A percentile compares a stretch with the other conserved stretches of the same genome.
Evolutionary conservation across 2,329 filamentous ascomycete species (phyloP).

Genomic region (Botrytis byssoidea): DNA sequence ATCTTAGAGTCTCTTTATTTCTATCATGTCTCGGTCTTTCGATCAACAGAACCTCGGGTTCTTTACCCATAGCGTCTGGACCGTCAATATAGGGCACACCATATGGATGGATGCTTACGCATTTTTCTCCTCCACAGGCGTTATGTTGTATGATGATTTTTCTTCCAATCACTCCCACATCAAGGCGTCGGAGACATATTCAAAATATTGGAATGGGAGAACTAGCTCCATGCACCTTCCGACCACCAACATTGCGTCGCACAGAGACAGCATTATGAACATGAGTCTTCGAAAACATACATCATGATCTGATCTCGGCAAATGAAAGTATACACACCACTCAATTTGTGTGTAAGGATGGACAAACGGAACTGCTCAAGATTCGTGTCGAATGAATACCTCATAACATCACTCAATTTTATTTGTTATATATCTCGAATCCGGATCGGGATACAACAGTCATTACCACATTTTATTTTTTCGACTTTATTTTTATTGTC

Average conservation of each 20-base stretch:
- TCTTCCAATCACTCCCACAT: constrained; percentile 18
- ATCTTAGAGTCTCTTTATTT: constrained; percentile 22
- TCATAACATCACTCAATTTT: constrained; percentile 9
- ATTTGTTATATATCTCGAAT: constrained; percentile 3
- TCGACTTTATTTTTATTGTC: not conserved
- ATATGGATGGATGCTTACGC: constrained; percentile 36
- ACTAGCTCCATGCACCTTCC: not conserved
- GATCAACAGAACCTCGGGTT: constrained; percentile 10
- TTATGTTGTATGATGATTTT: constrained; percentile 29
- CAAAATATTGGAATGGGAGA: not conserved
- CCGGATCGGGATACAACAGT: constrained; percentile 26
- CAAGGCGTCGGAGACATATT: not conserved
- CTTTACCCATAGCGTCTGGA: constrained; percentile 5
- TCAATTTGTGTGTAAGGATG: constrained; percentile 29
- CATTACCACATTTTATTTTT: constrained; percentile 27
- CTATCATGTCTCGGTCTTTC: constrained; percentile 22
- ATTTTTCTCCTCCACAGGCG: constrained; percentile 30
- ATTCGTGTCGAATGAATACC: constrained; percentile 32
- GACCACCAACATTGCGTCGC: not conserved
- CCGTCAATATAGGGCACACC: not conserved
- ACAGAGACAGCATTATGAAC: not conserved
- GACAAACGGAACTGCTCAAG: constrained; percentile 24
- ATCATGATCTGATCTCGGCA: constrained; percentile 20
- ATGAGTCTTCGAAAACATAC: not conserved
- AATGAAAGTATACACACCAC: constrained; percentile 28